These are phyloP conservation scores for Fusarium buharicum DNA, from an alignment of 2,329 filamentous ascomycete genomes.

Conservation along the genomic window DNA sequence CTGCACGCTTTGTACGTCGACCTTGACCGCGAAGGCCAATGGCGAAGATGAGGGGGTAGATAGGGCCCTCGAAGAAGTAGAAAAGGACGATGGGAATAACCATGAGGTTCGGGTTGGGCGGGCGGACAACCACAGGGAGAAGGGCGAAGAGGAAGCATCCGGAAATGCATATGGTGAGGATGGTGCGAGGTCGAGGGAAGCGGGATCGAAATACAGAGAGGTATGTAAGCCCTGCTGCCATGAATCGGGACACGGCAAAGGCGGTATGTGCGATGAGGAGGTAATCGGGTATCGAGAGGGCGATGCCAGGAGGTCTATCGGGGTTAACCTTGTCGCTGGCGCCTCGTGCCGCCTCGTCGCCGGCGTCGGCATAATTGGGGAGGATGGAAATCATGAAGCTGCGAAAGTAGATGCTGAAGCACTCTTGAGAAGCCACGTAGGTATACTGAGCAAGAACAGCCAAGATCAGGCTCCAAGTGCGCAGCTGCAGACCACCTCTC, in stretches of 20 bases:
- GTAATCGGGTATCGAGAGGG: conserved; percentile 69
- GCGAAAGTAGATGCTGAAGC: conserved; percentile 69
- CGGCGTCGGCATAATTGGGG: conserved; percentile 43
- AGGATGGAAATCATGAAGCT: conserved; percentile 58
- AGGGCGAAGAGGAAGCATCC: conserved; percentile 69
- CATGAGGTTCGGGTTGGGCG: conserved; percentile 59
- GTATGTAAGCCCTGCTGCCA: conserved; percentile 72
- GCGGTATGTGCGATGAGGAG: conserved; percentile 76
- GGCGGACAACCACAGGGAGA: conserved; percentile 58
- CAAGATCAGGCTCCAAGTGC: conserved; percentile 70
- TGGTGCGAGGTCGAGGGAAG: conserved; percentile 73
- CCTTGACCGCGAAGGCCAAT: conserved; percentile 84
- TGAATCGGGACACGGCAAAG: conserved; percentile 80
- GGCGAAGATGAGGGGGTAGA: conserved; percentile 85
- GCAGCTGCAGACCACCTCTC: conserved; percentile 63
- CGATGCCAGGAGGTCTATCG: conserved; percentile 57
- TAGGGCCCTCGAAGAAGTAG: conserved; percentile 83
- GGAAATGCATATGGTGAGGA: conserved; percentile 70
- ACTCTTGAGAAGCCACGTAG: conserved; percentile 80
- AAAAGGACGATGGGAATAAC: conserved; percentile 73
- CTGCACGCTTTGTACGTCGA: conserved; percentile 80
- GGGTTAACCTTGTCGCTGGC: conserved; percentile 46
- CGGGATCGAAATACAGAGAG: conserved; percentile 58
- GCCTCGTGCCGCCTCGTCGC: conserved; percentile 37
- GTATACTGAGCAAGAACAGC: conserved; percentile 81